phyloP scores from a whole-genome alignment of 176 grass and related monocot genomes.

The Carex scoparia region DNA sequence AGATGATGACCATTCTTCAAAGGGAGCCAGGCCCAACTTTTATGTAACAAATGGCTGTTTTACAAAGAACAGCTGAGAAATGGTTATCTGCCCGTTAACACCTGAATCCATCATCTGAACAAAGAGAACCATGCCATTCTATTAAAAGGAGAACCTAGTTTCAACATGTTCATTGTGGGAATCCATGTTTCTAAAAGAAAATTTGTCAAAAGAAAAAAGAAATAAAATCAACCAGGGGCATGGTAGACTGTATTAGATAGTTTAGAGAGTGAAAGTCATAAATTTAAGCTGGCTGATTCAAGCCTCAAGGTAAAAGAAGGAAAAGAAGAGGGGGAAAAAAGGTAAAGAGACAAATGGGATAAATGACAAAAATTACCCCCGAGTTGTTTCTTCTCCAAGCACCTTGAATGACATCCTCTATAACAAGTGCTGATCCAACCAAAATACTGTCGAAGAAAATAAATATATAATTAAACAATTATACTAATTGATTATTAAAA shows the following conservation, averaged over 20 bases:
- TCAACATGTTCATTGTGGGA: not conserved
- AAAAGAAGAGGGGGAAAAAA: not conserved
- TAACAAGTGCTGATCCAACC: constrained; percentile 21
- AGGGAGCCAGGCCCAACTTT: not conserved
- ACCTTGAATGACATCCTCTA: constrained; percentile 16
- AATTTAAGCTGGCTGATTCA: not conserved
- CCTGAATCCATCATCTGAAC: not conserved
- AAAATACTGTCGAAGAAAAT: constrained; percentile 11
- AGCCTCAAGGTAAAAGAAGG: not conserved
- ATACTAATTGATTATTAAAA: not conserved
- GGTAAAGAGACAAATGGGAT: not conserved
- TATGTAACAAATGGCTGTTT: not conserved
- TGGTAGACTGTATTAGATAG: not conserved
- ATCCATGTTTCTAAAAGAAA: not conserved
- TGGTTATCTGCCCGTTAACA: not conserved
- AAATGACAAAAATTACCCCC: constrained; percentile 7
- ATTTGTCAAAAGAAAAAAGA: not conserved
- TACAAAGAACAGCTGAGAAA: not conserved
- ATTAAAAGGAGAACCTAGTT: not conserved
- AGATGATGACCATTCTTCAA: not conserved
- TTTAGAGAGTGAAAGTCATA: not conserved
- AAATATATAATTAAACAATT: not conserved
- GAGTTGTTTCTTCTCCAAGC: constrained; percentile 27
- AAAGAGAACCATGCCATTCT: not conserved
- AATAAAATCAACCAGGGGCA: not conserved